Conservation (phyloP, 2,329 filamentous ascomycete genomes). For the Cladophialophora yegresii region DNA sequence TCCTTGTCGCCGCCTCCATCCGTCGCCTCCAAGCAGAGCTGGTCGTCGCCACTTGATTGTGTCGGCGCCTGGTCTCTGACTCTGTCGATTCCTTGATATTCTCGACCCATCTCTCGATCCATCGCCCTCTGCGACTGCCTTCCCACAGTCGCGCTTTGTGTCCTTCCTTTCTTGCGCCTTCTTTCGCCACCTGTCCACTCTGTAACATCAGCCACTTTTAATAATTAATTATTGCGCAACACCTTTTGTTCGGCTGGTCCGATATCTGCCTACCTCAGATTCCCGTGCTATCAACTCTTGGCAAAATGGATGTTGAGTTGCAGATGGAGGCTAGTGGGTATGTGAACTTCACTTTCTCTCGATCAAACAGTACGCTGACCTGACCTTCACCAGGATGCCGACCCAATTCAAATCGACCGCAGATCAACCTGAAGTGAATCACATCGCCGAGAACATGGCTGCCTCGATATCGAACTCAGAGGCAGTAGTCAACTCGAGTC, state of each 20-base stretch:
- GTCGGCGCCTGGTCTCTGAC: slow-evolving; percentile 21
- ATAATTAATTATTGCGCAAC: slow-evolving; percentile 25
- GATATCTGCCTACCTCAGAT: slow-evolving; percentile 18
- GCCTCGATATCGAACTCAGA: slow-evolving; percentile 36
- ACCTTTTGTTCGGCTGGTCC: slow-evolving; percentile 30
- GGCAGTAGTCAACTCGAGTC: slow-evolving; percentile 15
- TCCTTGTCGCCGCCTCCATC: slow-evolving; percentile 6
- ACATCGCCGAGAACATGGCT: slow-evolving; percentile 32
- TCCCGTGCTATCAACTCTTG: slow-evolving; percentile 15
- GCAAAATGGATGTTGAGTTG: slow-evolving; percentile 36
- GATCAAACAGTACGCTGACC: slow-evolving; percentile 7
- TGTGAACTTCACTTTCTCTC: slow-evolving; percentile 16
- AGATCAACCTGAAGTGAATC: slow-evolving; percentile 30
- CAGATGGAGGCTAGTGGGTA: slow-evolving; percentile 36
- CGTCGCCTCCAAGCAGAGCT: slow-evolving; percentile 5
- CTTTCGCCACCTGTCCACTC: slow-evolving; percentile 22
- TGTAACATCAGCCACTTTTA: slow-evolving; percentile 26
- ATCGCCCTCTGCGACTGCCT: slow-evolving; percentile 7
- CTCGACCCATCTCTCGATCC: slow-evolving; percentile 2
- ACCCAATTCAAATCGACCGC: slow-evolving; percentile 33
- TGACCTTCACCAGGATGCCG: slow-evolving; percentile 33
- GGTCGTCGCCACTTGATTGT: slow-evolving; percentile 37
- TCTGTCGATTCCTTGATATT: slow-evolving; percentile 6
- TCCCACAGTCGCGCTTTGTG: slow-evolving; percentile 19
- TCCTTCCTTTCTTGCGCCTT: slow-evolving; percentile 18